Conservation (phyloP, 768 basidiomycete genomes). For the Naganishia friedmannii region DNA sequence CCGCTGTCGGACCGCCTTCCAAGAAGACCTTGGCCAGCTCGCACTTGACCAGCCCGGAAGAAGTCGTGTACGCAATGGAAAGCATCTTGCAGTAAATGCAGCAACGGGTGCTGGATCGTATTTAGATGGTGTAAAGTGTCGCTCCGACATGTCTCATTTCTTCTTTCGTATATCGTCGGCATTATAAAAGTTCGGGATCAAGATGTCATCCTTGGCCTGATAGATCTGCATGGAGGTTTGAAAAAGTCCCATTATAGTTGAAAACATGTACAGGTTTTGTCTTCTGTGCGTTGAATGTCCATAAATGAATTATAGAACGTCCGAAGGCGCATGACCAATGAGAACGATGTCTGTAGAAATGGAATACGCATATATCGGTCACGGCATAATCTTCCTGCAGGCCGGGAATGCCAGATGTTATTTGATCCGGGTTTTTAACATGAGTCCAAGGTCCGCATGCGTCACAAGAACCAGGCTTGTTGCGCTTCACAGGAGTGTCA, state of each 20-base stretch:
- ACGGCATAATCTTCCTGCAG: too few species aligned
- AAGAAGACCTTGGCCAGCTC: slow-evolving; percentile 87
- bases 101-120: neutral
- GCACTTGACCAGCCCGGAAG: slow-evolving; percentile 81
- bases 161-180: neutral
- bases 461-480: too few species aligned
- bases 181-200: neutral
- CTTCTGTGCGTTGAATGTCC: neutral
- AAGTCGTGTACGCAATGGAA: slow-evolving; percentile 29
- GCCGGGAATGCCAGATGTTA: too few species aligned
- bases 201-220: neutral
- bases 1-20: slow-evolving; percentile 79
- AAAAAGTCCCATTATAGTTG: too few species aligned
- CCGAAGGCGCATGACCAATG: neutral
- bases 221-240: neutral
- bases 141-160: neutral
- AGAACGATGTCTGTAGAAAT: neutral
- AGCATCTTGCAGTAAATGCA: slow-evolving; percentile 15
- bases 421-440: too few species aligned
- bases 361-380: too few species aligned
- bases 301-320: slow-evolving; percentile 5
- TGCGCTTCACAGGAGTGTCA: too few species aligned
- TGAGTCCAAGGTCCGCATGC: too few species aligned
- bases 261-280: neutral
- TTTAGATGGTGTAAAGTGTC: slow-evolving; percentile 1